phyloP scores from a whole-genome alignment of 192 early-diverging fungal genomes.

The Linnemannia elongata region DNA sequence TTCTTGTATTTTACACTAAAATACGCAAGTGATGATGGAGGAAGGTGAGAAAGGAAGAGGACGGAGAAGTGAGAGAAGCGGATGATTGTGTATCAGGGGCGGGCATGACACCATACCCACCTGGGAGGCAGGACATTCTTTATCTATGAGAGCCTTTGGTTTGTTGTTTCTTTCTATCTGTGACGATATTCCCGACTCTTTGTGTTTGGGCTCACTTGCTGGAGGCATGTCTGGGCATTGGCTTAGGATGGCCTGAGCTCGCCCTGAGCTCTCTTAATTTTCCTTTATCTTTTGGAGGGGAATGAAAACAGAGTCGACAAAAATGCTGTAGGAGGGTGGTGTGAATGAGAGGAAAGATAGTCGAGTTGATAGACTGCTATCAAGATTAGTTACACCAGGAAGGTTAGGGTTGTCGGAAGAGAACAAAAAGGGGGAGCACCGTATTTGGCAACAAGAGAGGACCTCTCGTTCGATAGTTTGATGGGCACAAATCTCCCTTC shows the following conservation, averaged over 20 bases:
- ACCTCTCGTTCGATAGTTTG: not conserved
- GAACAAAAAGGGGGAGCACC: not conserved
- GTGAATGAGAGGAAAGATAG: not conserved
- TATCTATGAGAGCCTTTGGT: not conserved
- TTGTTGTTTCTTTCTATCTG: constrained; percentile 20
- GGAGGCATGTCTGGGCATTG: constrained; percentile 14
- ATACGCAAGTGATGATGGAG: not conserved
- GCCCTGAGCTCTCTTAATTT: constrained; percentile 4
- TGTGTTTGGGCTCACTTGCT: constrained; percentile 32
- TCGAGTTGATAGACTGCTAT: not conserved
- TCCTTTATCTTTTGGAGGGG: constrained; percentile 36
- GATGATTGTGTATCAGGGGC: not conserved
- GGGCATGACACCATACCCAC: not conserved
- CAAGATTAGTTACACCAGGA: constrained; percentile 5
- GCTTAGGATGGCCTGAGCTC: constrained; percentile 51
- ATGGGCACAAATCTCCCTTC: not conserved
- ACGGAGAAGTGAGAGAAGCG: not conserved
- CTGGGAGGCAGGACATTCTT: not conserved
- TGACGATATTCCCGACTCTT: constrained; percentile 27
- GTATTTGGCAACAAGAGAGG: not conserved
- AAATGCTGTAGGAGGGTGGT: not conserved
- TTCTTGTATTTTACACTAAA: not conserved
- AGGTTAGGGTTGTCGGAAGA: not conserved
- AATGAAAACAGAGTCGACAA: not conserved
- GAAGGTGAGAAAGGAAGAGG: not conserved